Base-by-base conservation (phyloP, 2,329 filamentous ascomycete genomes). In the Phyllosticta capitalensis region DNA sequence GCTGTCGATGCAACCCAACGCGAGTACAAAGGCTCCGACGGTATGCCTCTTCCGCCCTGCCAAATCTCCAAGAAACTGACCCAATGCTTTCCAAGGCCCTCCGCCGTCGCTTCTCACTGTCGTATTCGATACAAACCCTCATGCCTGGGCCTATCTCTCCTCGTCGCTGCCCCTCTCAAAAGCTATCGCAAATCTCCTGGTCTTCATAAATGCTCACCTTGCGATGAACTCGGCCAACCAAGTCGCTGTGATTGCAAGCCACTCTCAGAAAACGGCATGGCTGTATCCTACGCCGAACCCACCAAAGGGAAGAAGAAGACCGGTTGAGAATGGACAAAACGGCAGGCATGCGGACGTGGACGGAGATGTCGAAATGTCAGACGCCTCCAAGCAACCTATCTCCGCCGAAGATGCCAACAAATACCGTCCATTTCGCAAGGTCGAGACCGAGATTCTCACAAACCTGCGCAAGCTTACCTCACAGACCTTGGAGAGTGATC, bases 181-280 rank as follows among this genome's bases (percentile, higher is more conserved):
- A 68, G 90, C 90, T 62, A 80, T 99, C 62, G 90, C 92, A 63
- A 88, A 92, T 75, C 83, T 97, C 64, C 86, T 97, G 68, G 87
- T 99, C 77, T 97, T 96, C 76, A 86, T 96, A 76, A 97, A 99
- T 74, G 90, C 92, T 59, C 95, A 99, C 71, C 82, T 99, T 30
- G 91, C 94, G 65, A 92, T 92, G 71, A 95, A 92, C 74, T 92
- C 94, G 73, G 84, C 89, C 58, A 97, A 97, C 75, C 89, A 92
- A 72, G 89, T 97, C 54, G 91, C 92, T 62, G 83, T 99, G 17
- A 84, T 99, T 63, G 94, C 92, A 33, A 90, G 90, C 9, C 94
- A 99, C 71, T 86, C 85, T 65, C 87, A 94, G 69, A 86, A 88
- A 63, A 90, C 92, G 60, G 82, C 86, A 69, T 99, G 92, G 85